Conservation (phyloP, 768 basidiomycete genomes). For the Russula ochroleuca region DNA sequence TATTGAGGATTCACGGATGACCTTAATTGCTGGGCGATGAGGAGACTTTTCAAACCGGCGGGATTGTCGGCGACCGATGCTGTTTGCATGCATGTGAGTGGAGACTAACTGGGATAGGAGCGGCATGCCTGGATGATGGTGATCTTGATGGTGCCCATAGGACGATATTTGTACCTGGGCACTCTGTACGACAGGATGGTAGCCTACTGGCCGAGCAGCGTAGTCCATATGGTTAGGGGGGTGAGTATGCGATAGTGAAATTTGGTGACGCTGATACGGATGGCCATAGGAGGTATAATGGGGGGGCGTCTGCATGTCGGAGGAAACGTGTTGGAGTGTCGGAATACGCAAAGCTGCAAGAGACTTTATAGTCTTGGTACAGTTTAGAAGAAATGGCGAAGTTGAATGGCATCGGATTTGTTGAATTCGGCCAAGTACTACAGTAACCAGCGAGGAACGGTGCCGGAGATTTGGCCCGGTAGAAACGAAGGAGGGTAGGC, state of each 20-base stretch:
- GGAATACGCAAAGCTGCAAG: conserved; percentile 15
- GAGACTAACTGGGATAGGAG: background rate
- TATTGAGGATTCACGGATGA: conserved; percentile 15
- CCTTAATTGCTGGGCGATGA: conserved; percentile 22
- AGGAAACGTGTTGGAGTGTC: conserved; percentile 14
- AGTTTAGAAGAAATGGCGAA: conserved; percentile 17
- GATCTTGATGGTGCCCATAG: conserved; percentile 14
- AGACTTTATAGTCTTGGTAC: conserved; percentile 19
- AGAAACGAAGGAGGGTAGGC: conserved; percentile 10
- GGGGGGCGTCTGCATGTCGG: conserved; percentile 20
- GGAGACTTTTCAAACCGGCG: background rate
- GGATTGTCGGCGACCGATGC: conserved; percentile 3
- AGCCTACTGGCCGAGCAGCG: conserved; percentile 4
- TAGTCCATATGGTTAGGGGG: conserved; percentile 8
- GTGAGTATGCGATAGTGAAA: conserved; percentile 9
- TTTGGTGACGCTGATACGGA: conserved; percentile 19
- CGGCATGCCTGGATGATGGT: conserved; percentile 11
- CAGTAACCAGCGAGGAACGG: conserved; percentile 19
- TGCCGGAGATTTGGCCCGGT: conserved; percentile 19
- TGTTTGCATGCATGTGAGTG: conserved; percentile 1
- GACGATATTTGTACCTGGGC: conserved; percentile 12
- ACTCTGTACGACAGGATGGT: conserved; percentile 8
- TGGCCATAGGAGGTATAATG: conserved; percentile 15
- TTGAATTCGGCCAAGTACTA: conserved; percentile 14
- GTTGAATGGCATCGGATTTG: conserved; percentile 25